A percentile compares a stretch with the other conserved stretches of the same genome.
Evolutionary conservation across 1,284 basidiomycete species (phyloP).

Genomic region (Heterobasidion irregulare): DNA sequence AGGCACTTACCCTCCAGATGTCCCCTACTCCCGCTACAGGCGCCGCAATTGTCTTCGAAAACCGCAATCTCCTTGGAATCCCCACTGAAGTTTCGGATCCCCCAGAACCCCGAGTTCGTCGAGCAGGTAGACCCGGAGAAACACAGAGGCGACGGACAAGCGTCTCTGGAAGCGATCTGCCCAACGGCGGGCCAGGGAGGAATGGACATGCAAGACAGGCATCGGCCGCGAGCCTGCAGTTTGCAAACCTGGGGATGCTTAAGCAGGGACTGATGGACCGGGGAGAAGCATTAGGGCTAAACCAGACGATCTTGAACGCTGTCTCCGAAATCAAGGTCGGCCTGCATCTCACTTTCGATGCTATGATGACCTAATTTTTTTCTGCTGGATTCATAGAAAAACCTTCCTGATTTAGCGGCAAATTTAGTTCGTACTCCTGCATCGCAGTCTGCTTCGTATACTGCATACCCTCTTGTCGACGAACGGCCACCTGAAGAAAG

Average conservation of each 20-base stretch:
- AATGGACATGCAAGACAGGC: conserved; percentile 11
- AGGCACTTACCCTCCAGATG: conserved; percentile 74
- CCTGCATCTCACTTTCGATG: background rate
- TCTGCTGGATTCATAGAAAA: conserved; percentile 41
- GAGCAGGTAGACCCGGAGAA: conserved; percentile 22
- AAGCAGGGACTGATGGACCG: conserved; percentile 66
- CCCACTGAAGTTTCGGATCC: conserved; percentile 53
- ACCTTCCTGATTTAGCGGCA: conserved; percentile 73
- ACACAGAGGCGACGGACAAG: conserved; percentile 8
- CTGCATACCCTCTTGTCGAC: conserved; percentile 55
- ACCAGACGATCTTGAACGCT: conserved; percentile 71
- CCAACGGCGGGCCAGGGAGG: conserved; percentile 4
- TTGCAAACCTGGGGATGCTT: conserved; percentile 53
- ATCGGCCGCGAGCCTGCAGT: conserved; percentile 27
- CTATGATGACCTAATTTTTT: background rate
- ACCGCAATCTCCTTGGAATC: conserved; percentile 69
- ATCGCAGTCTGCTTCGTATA: conserved; percentile 28
- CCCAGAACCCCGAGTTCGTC: conserved; percentile 30
- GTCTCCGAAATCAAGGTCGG: conserved; percentile 65
- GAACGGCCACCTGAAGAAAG: conserved; percentile 48
- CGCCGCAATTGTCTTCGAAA: conserved; percentile 70
- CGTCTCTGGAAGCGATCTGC: conserved; percentile 5
- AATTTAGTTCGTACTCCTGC: conserved; percentile 52
- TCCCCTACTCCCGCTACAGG: conserved; percentile 68
- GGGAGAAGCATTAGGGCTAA: conserved; percentile 72